Conservation (phyloP, 2,329 filamentous ascomycete species). For the Venturia asperata region DNA sequence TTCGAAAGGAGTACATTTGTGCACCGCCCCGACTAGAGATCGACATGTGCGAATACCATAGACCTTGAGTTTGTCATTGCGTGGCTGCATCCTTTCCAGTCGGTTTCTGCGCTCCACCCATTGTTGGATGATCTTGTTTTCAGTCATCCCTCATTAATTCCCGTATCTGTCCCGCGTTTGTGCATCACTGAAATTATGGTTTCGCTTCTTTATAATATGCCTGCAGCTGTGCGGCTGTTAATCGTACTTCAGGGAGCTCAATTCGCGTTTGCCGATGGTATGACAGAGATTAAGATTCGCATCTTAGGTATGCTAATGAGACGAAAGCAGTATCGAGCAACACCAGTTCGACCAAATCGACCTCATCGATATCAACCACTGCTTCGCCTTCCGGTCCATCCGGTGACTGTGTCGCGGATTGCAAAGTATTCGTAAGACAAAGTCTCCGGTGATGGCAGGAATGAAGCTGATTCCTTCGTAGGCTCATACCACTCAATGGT, state of each 20-base stretch:
- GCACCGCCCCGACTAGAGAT: background rate
- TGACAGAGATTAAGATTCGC: background rate
- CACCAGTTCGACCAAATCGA: background rate
- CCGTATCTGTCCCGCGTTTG: background rate
- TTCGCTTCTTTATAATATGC: background rate
- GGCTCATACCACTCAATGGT: slow-evolving; percentile 12
- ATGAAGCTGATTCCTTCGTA: background rate
- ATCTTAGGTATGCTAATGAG: background rate
- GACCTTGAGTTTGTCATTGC: background rate
- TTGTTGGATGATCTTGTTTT: background rate
- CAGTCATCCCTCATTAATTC: background rate
- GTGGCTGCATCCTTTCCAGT: background rate
- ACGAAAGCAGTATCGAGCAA: background rate
- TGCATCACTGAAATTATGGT: background rate
- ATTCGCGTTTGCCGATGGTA: background rate
- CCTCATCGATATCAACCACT: background rate
- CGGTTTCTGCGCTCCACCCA: background rate
- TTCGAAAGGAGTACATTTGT: slow-evolving; percentile 3
- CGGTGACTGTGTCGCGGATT: background rate
- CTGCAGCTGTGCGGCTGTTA: background rate
- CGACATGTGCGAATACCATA: background rate
- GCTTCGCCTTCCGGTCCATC: background rate
- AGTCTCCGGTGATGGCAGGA: too few species aligned
- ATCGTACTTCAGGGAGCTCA: background rate
- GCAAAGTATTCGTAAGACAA: slow-evolving; percentile 6